Evolutionary conservation across 208 protist species (phyloP), one percentile per base, ranked within the genome.

Genomic region (Porcisia deanei): DNA sequence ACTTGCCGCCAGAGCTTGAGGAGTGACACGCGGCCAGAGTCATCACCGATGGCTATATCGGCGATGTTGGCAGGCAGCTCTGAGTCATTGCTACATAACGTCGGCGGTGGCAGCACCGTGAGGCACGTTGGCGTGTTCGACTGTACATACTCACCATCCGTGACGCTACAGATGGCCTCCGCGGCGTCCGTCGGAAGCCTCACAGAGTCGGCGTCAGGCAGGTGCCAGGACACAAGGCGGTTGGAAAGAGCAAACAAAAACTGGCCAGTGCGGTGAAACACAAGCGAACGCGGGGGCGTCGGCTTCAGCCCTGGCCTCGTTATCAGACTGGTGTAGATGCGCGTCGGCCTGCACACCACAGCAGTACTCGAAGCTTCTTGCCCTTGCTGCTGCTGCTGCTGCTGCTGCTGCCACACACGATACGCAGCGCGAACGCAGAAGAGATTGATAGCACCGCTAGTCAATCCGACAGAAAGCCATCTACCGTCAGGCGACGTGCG

Each of bases 31-130:
- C 77, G 71, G 14, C 91, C 91, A 0, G 79, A 75, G 34, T 80
- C 73, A 69, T 93, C 91, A 34, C 91, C 91, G 71, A 95, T 73
- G 20, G 88, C 86, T 12, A 95, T 18, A 55, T 82, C 78, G 30
- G 73, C 78, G 1, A 75, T 55, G 37, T 30, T 69, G 20, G 14
- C 25, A 9, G 78, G 78, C 59, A 82, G 43, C 78, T 82, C 78
- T 58, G 52, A 72, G 10, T 78, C 78, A 54, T 68, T 59, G 59
- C 43, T 78, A n/a, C 66, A 45, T 52, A 68, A 3, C 0, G 60
- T 66, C 43, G 73, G 71, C 7, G 78, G 53, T 10, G 78, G 78
- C 59, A 82, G 52, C 30, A 82, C 78, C 8, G 78, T 71, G 20
- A 82, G 73, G 39, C 73, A 82, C 22, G 73, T 75, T 16, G 73